Evolutionary conservation across 2,329 filamentous ascomycete genomes (phyloP).

Genomic region (Colletotrichum echinochloae): DNA sequence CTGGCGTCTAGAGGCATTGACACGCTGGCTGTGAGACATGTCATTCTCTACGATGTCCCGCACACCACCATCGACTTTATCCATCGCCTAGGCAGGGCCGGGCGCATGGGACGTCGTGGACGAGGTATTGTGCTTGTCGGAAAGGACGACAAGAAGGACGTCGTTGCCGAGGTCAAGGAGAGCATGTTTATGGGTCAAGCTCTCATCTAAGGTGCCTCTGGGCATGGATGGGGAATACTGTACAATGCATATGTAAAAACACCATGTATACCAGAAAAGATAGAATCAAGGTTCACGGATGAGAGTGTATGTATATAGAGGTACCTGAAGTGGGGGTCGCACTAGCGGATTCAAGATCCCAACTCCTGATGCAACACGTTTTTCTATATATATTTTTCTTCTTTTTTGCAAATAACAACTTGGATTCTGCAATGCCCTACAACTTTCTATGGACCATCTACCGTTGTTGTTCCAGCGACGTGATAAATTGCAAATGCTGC

Average conservation of each 20-base stretch:
- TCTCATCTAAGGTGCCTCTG: slow-evolving; percentile 66
- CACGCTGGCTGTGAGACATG: slow-evolving; percentile 89
- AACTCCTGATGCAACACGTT: slow-evolving; percentile 5
- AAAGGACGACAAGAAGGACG: slow-evolving; percentile 87
- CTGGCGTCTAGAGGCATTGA: slow-evolving; percentile 94
- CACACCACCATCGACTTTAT: slow-evolving; percentile 99
- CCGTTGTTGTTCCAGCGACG: background rate
- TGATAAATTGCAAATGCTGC: background rate
- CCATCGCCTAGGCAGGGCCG: slow-evolving; percentile 90
- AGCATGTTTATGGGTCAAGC: slow-evolving; percentile 88
- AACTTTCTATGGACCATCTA: background rate
- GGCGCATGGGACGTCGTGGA: slow-evolving; percentile 91
- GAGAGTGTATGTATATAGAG: slow-evolving; percentile 13
- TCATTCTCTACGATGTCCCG: slow-evolving; percentile 96
- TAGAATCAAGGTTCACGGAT: background rate
- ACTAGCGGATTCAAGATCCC: background rate
- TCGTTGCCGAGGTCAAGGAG: slow-evolving; percentile 91
- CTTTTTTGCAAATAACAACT: background rate
- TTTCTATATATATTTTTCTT: too few relatives aligned
- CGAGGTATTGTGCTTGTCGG: slow-evolving; percentile 91
- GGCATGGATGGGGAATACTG: background rate
- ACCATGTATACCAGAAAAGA: slow-evolving; percentile 15
- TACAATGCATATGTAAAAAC: slow-evolving; percentile 32
- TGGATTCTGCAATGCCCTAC: background rate
- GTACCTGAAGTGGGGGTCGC: slow-evolving; percentile 20